Evolutionary conservation across 345 rosid species (phyloP).

Genomic region (Camelina sativa): DNA sequence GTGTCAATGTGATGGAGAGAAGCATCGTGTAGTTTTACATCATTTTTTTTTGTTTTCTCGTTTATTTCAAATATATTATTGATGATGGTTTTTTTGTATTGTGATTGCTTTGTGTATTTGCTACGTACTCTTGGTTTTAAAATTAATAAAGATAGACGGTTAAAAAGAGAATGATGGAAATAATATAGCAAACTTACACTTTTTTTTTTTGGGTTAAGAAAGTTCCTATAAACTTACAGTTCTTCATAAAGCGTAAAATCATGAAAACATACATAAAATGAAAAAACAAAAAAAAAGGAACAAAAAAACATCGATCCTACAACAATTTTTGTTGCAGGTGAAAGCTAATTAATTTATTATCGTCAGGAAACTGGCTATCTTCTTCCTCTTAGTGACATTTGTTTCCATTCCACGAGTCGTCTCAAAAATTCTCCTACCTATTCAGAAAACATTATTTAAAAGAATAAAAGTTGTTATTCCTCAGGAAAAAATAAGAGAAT

Average conservation of each 20-base stretch:
- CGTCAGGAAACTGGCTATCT: conserved; percentile 2
- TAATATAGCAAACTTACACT: not conserved
- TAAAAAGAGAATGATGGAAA: not conserved
- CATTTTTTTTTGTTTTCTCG: not conserved
- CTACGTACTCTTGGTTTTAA: not conserved
- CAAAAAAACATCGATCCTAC: not conserved
- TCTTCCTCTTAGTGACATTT: conserved; percentile 32
- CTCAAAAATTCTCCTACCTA: conserved; percentile 76
- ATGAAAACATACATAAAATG: not conserved
- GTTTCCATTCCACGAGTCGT: conserved; percentile 75
- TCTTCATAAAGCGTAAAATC: conserved; percentile 5
- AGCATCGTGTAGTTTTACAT: not conserved
- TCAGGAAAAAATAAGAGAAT: not conserved
- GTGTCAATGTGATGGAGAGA: not conserved
- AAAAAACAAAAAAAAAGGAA: not conserved
- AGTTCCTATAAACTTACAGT: conserved; percentile 28
- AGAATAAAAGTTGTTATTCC: not conserved
- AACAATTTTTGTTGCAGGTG: conserved; percentile 24
- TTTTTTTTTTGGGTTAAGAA: not conserved
- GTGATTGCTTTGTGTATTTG: not conserved
- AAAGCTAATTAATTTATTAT: conserved; percentile 7
- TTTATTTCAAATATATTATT: not conserved
- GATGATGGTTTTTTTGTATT: not conserved
- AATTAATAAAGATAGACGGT: not conserved
- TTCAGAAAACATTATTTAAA: conserved; percentile 14